Conservation (phyloP, 495 filamentous ascomycete species). For the Hypoxylon subgilvum region DNA sequence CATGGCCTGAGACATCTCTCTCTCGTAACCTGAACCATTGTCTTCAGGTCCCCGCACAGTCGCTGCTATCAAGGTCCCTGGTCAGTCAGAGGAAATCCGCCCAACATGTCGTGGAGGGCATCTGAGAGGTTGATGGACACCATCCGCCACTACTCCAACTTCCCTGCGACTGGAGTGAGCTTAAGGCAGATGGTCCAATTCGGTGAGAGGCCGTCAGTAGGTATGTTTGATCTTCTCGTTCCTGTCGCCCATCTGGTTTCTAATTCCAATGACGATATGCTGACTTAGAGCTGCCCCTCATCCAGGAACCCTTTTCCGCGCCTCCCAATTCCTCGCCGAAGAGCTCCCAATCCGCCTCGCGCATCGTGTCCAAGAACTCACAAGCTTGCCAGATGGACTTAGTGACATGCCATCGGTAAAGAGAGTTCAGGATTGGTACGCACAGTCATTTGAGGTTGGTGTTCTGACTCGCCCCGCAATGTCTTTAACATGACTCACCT, state of each 20-base stretch:
- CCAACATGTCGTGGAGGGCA: slow-evolving; percentile 84
- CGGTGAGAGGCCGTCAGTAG: slow-evolving; percentile 85
- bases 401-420: slow-evolving; percentile 98
- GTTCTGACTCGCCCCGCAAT: slow-evolving; percentile 9
- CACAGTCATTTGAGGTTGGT: slow-evolving; percentile 96
- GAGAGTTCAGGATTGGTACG: slow-evolving; percentile 97
- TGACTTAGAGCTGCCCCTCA: slow-evolving; percentile 31
- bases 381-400: slow-evolving; percentile 91
- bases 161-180: slow-evolving; percentile 95
- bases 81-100: slow-evolving; percentile 29
- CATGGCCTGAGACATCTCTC: slow-evolving; percentile 26
- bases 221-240: slow-evolving; percentile 53
- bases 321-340: slow-evolving; percentile 97
- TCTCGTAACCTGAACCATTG: slow-evolving; percentile 18
- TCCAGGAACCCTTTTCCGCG: slow-evolving; percentile 91
- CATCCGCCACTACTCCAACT: slow-evolving; percentile 97
- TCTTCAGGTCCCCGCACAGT: slow-evolving; percentile 14
- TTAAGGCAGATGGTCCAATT: slow-evolving; percentile 99
- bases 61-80: neutral
- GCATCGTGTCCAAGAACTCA: slow-evolving; percentile 92
- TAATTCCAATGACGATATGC: slow-evolving; percentile 31
- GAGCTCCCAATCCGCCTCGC: slow-evolving; percentile 96
- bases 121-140: slow-evolving; percentile 92
- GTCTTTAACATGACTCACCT: slow-evolving; percentile 32
- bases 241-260: slow-evolving; percentile 9